Percentiles rank a stretch among this genome's conserved stretches.
These are phyloP conservation scores for Neurospora sp. DNA, from an alignment of 495 filamentous ascomycete species.

Conservation along the genomic window DNA sequence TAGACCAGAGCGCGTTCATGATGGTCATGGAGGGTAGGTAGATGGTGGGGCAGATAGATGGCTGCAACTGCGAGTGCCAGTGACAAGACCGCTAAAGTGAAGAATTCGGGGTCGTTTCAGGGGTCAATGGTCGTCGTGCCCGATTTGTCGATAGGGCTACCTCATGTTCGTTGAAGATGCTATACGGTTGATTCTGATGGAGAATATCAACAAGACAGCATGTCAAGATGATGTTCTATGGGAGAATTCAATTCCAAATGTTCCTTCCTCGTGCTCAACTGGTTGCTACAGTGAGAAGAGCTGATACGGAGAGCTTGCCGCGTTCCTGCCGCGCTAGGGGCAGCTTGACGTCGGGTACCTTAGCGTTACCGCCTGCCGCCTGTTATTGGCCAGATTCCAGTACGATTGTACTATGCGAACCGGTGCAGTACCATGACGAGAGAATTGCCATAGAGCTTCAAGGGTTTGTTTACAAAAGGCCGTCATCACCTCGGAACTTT, in stretches of 20 bases:
- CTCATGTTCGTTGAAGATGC: background rate
- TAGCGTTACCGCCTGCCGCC: background rate
- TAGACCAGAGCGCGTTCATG: slow-evolving; percentile 37
- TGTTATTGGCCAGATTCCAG: background rate
- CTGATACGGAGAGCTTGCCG: background rate
- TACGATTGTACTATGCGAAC: background rate
- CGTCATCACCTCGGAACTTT: background rate
- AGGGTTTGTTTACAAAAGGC: background rate
- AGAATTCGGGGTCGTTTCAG: background rate
- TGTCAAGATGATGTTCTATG: background rate
- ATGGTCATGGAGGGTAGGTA: slow-evolving; percentile 8
- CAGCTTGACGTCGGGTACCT: background rate
- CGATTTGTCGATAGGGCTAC: background rate
- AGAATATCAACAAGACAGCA: background rate
- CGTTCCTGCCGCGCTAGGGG: background rate
- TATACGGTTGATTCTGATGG: background rate
- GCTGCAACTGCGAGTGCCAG: background rate
- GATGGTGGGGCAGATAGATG: background rate
- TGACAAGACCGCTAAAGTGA: background rate
- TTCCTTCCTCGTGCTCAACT: background rate
- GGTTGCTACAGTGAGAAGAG: background rate
- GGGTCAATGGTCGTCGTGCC: background rate
- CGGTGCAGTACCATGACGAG: background rate
- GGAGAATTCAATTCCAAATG: background rate
- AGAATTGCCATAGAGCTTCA: background rate